phyloP scores from a whole-genome alignment of 306 rosid species.

The Phaseolus lunatus region DNA sequence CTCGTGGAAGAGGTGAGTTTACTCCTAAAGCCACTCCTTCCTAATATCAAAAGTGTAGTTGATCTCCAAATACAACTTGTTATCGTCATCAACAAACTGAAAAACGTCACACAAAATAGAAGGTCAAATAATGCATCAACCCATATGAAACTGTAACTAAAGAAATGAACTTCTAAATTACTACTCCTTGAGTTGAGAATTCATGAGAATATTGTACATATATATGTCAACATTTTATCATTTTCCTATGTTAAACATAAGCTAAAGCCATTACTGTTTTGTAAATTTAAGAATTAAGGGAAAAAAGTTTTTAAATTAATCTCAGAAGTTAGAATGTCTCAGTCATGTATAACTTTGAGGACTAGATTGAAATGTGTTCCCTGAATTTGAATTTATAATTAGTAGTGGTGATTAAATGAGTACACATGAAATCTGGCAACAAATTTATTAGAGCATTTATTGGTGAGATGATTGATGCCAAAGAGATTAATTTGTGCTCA shows the following conservation, averaged over 20 bases:
- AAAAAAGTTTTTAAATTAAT: neutral
- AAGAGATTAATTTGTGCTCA: slow-evolving; percentile 38
- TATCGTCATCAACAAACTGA: slow-evolving; percentile 86
- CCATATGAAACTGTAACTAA: neutral
- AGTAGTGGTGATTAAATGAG: neutral
- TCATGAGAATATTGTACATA: too few species aligned
- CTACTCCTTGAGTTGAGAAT: neutral
- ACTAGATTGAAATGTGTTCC: neutral
- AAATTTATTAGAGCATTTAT: slow-evolving; percentile 38
- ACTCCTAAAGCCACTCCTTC: slow-evolving; percentile 68
- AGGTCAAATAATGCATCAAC: neutral
- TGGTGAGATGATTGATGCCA: slow-evolving; percentile 19
- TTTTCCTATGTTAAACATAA: neutral
- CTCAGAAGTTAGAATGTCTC: neutral
- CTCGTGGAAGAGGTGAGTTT: slow-evolving; percentile 29
- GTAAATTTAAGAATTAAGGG: neutral
- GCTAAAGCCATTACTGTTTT: neutral
- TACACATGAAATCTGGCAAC: slow-evolving; percentile 46
- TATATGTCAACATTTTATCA: neutral
- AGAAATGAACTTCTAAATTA: neutral
- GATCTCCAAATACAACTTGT: slow-evolving; percentile 83
- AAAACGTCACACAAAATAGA: neutral
- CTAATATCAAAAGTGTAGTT: slow-evolving; percentile 83
- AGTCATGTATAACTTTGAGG: neutral
- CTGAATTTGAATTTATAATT: slow-evolving; percentile 48